A percentile compares a stretch with the other conserved stretches of the same genome.
Evolutionary conservation across 108 stramenopile species (phyloP).

Genomic region (Cyclotella kingstonii): DNA sequence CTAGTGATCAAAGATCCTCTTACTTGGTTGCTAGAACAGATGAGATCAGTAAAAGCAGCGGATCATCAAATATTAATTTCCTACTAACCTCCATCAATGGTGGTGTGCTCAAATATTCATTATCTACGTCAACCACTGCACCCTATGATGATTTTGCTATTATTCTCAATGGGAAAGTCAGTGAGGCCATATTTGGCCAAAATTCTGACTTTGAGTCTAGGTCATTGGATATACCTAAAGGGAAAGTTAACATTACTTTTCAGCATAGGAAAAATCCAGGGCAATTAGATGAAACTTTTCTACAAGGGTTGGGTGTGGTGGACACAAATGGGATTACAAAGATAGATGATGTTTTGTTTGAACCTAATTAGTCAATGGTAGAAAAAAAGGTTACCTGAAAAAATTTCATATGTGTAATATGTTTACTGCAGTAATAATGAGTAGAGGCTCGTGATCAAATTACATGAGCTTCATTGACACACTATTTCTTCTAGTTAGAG

Average conservation of each 20-base stretch:
- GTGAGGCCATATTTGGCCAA: slow-evolving; percentile 27
- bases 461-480: too few relatives aligned
- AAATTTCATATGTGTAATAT: too few relatives aligned
- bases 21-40: slow-evolving; percentile 19
- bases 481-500: too few relatives aligned
- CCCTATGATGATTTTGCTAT: slow-evolving; percentile 41
- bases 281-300: slow-evolving; percentile 4
- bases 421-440: too few relatives aligned
- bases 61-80: slow-evolving; percentile 22
- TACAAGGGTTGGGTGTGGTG: slow-evolving; percentile 16
- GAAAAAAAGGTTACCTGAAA: too few relatives aligned
- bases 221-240: slow-evolving; percentile 18
- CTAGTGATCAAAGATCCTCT: background rate
- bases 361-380: background rate
- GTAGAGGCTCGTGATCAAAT: too few relatives aligned
- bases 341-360: slow-evolving; percentile 19
- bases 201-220: slow-evolving; percentile 9
- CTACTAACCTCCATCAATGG: slow-evolving; percentile 23
- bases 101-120: slow-evolving; percentile 22
- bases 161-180: slow-evolving; percentile 13
- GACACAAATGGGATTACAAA: slow-evolving; percentile 10
- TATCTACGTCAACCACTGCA: slow-evolving; percentile 31
- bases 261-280: slow-evolving; percentile 47
- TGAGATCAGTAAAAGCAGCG: background rate
- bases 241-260: slow-evolving; percentile 29